Evolutionary conservation across 129 eudicot species (phyloP).

Genomic region (Flaveria brownii): DNA sequence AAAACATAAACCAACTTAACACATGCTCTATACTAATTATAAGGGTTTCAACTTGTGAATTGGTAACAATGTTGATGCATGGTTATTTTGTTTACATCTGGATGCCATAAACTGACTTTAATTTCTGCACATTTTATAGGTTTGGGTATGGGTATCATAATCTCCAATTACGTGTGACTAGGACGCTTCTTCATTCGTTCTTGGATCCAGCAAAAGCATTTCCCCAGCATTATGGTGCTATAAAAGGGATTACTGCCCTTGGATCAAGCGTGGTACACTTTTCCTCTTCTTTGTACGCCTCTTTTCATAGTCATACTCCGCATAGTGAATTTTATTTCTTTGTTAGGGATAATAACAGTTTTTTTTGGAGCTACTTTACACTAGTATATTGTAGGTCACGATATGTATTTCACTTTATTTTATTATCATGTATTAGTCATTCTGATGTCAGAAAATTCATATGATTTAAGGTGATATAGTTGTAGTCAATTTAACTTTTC

Average conservation of each 20-base stretch:
- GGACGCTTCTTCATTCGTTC: conserved; percentile 86
- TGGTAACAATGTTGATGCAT: background rate
- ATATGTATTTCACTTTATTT: background rate
- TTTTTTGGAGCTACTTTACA: background rate
- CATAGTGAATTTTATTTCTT: too few species aligned
- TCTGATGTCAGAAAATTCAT: too few species aligned
- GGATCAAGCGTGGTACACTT: conserved; percentile 75
- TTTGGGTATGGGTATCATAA: conserved; percentile 91
- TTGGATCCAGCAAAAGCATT: conserved; percentile 78
- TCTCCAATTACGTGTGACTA: conserved; percentile 88
- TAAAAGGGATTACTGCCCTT: conserved; percentile 77
- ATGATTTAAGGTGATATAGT: background rate
- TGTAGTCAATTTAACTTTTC: background rate
- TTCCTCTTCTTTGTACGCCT: background rate
- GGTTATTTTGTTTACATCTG: conserved; percentile 6
- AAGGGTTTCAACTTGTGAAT: background rate
- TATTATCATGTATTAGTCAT: too few species aligned
- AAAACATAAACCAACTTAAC: too few species aligned
- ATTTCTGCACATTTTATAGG: conserved; percentile 44
- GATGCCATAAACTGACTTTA: background rate
- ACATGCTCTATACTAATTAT: background rate
- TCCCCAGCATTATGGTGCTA: conserved; percentile 96
- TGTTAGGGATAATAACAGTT: too few species aligned
- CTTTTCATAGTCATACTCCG: too few species aligned
- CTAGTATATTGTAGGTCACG: background rate